Evolutionary conservation across 441 rosid genomes (phyloP), one percentile per base, ranked within the genome.

Genomic region (Corymbia calophylla): DNA sequence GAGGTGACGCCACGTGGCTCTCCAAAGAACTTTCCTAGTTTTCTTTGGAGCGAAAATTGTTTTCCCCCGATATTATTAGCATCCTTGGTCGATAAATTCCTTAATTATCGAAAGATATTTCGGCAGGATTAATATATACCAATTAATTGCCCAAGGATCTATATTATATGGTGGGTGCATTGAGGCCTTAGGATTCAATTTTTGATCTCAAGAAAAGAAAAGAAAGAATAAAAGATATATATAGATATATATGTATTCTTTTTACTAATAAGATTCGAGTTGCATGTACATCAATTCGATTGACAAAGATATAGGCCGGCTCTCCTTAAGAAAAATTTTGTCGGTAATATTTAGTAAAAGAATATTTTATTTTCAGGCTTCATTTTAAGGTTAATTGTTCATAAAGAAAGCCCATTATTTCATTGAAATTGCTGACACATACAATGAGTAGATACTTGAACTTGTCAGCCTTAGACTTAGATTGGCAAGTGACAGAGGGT

Each of bases 251-350:
- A 35, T 35, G 4, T 64, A 1, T n/a, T n/a, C 3, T 29, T 62
- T 73, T 39, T 0, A 29, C 9, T 73, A 39, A 73, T 73, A 44
- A 21, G 16, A 39, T 73, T 39, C 12, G 49, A 35, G 2, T 73
- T 73, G 0, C 16, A 1, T 73, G 11, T 73, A 39, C 7, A 3
- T 21, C 29, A 11, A 21, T 73, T 21, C 17, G 17, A 17, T 21
- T 39, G 9, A 3, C 5, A 19, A 23, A 73, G 3, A 73, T 5
- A 21, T 23, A 11, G 0, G 51, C 48, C 1, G 1, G 1, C 9
- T 44, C 1, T 73, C 51, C 82, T 11, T 39, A 6, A 73, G 21
- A 73, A 39, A 39, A 73, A 21, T 0, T 1, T 39, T 6, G 9
- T 12, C 18, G 29, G 82, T 39, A 73, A 39, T 73, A 23, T 73